Evolutionary conservation across 352 stramenopile species (phyloP).

Genomic region (Thalassiosira mediterranea): DNA sequence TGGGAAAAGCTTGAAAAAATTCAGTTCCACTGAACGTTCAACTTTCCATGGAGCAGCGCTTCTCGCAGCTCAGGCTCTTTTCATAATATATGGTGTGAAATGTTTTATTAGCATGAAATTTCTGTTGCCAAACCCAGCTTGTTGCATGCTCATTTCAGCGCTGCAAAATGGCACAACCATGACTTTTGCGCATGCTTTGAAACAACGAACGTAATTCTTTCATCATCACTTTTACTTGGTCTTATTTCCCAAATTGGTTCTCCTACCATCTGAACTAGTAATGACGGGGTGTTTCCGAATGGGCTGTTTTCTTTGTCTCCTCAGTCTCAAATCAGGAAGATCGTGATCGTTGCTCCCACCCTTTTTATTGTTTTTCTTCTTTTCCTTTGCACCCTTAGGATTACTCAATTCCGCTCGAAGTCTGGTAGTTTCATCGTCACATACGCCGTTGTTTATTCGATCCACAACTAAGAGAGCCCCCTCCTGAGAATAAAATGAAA

Average conservation of each 20-base stretch:
- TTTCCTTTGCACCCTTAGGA: constrained; percentile 2
- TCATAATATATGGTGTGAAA: too few relatives aligned
- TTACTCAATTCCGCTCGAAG: constrained; percentile 26
- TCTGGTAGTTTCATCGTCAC: neutral
- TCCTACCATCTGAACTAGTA: constrained; percentile 31
- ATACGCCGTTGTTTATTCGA: constrained; percentile 24
- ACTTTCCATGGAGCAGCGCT: too few relatives aligned
- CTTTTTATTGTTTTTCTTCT: constrained; percentile 22
- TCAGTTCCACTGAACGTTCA: too few relatives aligned
- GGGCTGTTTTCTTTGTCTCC: constrained; percentile 20
- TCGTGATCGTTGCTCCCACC: neutral
- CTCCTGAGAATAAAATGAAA: constrained; percentile 30
- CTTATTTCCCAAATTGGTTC: constrained; percentile 38
- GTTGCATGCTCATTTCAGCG: too few relatives aligned
- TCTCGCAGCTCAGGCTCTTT: too few relatives aligned
- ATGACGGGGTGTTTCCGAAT: constrained; percentile 36
- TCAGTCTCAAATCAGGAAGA: constrained; percentile 25
- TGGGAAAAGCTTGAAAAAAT: too few relatives aligned
- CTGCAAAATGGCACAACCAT: too few relatives aligned
- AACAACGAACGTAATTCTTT: too few relatives aligned
- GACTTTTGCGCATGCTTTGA: too few relatives aligned
- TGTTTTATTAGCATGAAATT: too few relatives aligned
- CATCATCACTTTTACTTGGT: too few relatives aligned
- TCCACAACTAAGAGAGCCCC: constrained; percentile 13
- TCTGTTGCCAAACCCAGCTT: too few relatives aligned